These are phyloP conservation scores for Termitomyces sp. DNA, from an alignment of 768 basidiomycete species.

Conservation along the genomic window DNA sequence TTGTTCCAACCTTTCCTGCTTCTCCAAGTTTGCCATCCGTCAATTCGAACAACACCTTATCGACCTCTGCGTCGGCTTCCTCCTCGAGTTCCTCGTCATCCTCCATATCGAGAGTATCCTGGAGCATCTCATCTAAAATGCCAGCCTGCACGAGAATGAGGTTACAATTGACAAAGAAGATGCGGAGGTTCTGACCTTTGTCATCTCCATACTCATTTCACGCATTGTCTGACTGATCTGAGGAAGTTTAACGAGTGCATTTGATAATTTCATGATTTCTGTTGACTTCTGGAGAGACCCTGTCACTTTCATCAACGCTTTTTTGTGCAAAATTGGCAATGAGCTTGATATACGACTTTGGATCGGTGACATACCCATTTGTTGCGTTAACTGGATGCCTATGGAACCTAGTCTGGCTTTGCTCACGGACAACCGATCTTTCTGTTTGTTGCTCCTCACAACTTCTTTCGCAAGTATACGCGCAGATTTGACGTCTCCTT, in stretches of 20 bases:
- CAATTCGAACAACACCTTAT: conserved; percentile 92
- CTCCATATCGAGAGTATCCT: conserved; percentile 86
- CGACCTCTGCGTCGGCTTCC: conserved; percentile 96
- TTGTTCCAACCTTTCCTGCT: conserved; percentile 67
- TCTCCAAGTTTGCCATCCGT: conserved; percentile 95
- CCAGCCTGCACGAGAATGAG: conserved; percentile 63
- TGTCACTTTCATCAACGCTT: conserved; percentile 96
- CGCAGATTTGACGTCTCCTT: conserved; percentile 91
- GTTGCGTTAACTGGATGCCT: conserved; percentile 83
- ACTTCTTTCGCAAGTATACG: conserved; percentile 91
- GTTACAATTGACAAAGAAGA: neutral
- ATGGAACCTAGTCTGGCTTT: conserved; percentile 94
- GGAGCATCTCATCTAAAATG: conserved; percentile 97
- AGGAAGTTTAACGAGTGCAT: conserved; percentile 85
- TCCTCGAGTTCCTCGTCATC: conserved; percentile 95
- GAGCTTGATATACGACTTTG: neutral
- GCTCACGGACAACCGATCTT: conserved; percentile 85
- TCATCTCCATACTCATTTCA: conserved; percentile 99
- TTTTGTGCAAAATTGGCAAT: neutral
- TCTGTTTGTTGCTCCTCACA: conserved; percentile 93
- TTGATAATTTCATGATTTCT: conserved; percentile 99
- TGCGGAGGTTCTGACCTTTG: conserved; percentile 58
- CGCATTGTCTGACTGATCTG: conserved; percentile 92
- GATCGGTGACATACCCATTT: conserved; percentile 67
- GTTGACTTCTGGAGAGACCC: conserved; percentile 98